Percentiles rank a stretch among this genome's conserved stretches.
Conservation (phyloP, 768 basidiomycete genomes). For the Epithele typhae region DNA sequence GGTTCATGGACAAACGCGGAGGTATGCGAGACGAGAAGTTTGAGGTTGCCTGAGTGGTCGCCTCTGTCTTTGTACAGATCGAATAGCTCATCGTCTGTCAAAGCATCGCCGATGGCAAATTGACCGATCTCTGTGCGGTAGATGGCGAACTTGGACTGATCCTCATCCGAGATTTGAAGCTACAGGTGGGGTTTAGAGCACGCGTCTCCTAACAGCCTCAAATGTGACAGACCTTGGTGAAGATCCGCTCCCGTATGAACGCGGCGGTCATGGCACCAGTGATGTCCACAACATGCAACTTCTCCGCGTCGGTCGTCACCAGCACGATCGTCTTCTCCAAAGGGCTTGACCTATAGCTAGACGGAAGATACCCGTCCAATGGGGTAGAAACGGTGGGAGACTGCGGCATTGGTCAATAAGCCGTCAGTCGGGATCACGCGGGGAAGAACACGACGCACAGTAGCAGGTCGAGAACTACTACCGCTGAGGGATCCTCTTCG, state of each 20-base stretch:
- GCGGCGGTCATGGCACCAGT: slow-evolving; percentile 59
- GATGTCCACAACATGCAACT: slow-evolving; percentile 69
- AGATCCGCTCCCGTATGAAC: slow-evolving; percentile 76
- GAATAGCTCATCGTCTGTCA: slow-evolving; percentile 67
- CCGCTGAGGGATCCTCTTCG: slow-evolving; percentile 17
- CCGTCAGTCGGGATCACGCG: neutral
- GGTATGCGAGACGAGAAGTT: slow-evolving; percentile 74
- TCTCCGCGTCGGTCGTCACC: slow-evolving; percentile 76
- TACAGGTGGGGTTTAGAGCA: slow-evolving; percentile 29
- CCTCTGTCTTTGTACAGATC: slow-evolving; percentile 67
- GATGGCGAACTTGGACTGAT: slow-evolving; percentile 71
- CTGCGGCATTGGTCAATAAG: slow-evolving; percentile 21
- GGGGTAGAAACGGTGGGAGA: slow-evolving; percentile 21
- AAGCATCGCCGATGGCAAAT: slow-evolving; percentile 67
- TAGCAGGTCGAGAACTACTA: slow-evolving; percentile 27
- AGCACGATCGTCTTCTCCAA: slow-evolving; percentile 21
- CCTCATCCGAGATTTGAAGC: slow-evolving; percentile 83
- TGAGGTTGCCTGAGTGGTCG: slow-evolving; percentile 76
- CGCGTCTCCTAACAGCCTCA: neutral
- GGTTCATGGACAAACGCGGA: slow-evolving; percentile 58
- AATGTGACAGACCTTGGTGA: slow-evolving; percentile 58
- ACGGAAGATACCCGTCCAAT: slow-evolving; percentile 25
- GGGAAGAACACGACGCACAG: slow-evolving; percentile 20
- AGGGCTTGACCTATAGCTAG: slow-evolving; percentile 21
- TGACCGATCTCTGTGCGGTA: slow-evolving; percentile 87